Evolutionary conservation across 208 protist species (phyloP), one percentile per base, ranked within the genome.

Genomic region (Phytomonas sp.): DNA sequence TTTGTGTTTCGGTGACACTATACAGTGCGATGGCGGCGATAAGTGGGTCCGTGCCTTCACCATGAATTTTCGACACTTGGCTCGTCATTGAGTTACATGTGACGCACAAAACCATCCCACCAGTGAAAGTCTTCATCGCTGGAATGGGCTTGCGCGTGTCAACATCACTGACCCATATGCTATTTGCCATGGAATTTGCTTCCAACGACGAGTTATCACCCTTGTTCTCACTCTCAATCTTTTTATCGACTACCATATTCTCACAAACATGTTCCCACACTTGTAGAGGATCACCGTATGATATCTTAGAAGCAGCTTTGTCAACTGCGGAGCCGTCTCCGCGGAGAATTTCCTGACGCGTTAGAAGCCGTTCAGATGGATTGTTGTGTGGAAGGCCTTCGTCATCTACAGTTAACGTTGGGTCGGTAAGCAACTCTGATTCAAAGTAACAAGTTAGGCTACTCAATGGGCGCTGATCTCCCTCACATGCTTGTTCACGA

Each of bases 211-310:
- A 68, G 36, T 40, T 64, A 64, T 64, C 13, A 40, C 7, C 60
- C 13, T 43, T 70, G 28, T 26, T 31, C 53, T 2, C 56, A 29
- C 4, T 7, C n/a, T 72, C 66, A 3, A 37, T 66, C 61, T 72
- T 53, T 31, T 61, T 40, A n/a, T 29, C 59, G 9, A 43, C 53
- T 9, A 26, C 43, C 32, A 30, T 53, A 30, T 37, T 53, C 61
- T 66, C 61, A 36, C 62, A 62, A 32, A 77, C 75, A 17, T 68
- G 70, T 68, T 94, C 86, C 83, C 83, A 96, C 17, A 93, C 80
- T 60, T 94, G 86, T 43, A 94, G 84, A 28, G 88, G 87, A 67
- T 96, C 88, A 17, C 91, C 88, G 77, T 88, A 93, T n/a, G 82
- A 85, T 40, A 93, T 78, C 56, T 72, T 43, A 5, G 83, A 87